Evolutionary conservation across 805 yeast genomes (phyloP), one percentile per base, ranked within the genome.

Genomic region (Candida cerambycidarum): DNA sequence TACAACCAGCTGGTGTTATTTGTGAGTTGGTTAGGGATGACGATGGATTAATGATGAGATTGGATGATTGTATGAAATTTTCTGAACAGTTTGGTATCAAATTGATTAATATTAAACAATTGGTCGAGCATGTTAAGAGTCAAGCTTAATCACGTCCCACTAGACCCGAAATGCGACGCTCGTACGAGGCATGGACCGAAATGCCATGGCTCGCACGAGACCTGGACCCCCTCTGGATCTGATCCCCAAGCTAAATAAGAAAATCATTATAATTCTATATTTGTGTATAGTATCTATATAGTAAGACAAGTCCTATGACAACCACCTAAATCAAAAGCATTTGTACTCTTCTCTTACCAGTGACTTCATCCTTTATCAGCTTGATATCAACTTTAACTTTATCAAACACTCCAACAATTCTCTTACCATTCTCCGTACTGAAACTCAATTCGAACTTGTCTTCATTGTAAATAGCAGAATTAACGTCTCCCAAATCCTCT

Each of bases 21-120:
- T 87, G 98, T 63, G 99, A 93, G 69, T 72, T 93, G 53, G 98
- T 93, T 17, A 79, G 85, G 44, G 98, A 89, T 52, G 85, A 81
- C 37, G 98, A 93, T 57, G 99, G 99, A 0, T 71, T 85, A 50
- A 93, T 93, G 98, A 89, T 90, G 83, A 82, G 99, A 62, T 71
- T 89, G 48, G 85, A 82, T 48, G 96, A 93, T 59, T 93, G 98
- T 65, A 63, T 76, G 35, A 69, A 69, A 55, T 93, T 93, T 59
- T 75, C 86, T 32, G 62, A 76, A 54, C 61, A 77, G 51, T 80
- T 78, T 54, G 72, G 72, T 37, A 66, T 93, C 46, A 85, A 84
- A 59, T 67, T 88, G 16, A 81, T 92, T 48, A 84, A 89, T 24
- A 90, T 92, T 55, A 86, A 88, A 52, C 85, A 80, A 46, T 59